phyloP scores from a whole-genome alignment of 495 filamentous ascomycete genomes.

The Penicillium waksmanii region DNA sequence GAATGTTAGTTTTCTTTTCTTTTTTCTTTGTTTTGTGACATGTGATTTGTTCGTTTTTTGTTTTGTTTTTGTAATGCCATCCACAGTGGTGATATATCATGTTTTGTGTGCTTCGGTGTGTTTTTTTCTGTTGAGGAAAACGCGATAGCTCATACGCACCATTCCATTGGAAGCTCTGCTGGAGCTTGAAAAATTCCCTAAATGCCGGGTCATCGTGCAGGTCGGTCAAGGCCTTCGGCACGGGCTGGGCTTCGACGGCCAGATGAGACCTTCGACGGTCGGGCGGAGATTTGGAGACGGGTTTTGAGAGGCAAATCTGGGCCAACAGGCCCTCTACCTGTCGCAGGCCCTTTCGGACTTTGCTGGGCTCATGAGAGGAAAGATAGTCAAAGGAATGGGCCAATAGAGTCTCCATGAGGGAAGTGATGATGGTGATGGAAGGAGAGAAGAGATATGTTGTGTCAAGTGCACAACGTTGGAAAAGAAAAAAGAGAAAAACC shows the following conservation, averaged over 20 bases:
- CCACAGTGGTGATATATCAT: too few species aligned
- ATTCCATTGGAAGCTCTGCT: slow-evolving; percentile 98
- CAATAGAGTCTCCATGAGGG: slow-evolving; percentile 83
- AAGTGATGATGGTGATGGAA: slow-evolving; percentile 16
- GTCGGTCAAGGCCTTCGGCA: slow-evolving; percentile 68
- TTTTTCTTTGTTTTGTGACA: not conserved
- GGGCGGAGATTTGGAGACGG: slow-evolving; percentile 43
- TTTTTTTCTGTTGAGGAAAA: not conserved
- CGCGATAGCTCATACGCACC: slow-evolving; percentile 49
- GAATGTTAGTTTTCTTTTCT: not conserved
- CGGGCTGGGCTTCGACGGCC: slow-evolving; percentile 41
- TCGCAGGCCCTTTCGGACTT: slow-evolving; percentile 90
- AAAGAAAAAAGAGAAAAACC: too few species aligned
- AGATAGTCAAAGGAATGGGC: slow-evolving; percentile 96
- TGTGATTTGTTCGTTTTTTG: not conserved
- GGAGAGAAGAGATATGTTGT: too few species aligned
- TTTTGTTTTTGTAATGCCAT: not conserved
- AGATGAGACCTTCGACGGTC: slow-evolving; percentile 49
- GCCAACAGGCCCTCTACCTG: slow-evolving; percentile 96
- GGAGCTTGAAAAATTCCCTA: slow-evolving; percentile 92
- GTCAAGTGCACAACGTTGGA: too few species aligned
- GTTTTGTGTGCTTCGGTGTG: too few species aligned
- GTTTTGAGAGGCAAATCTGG: slow-evolving; percentile 84
- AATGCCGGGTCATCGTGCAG: slow-evolving; percentile 87
- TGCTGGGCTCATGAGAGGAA: slow-evolving; percentile 84